Conservation (phyloP, 768 basidiomycete genomes). For the Podaxis rugospora region DNA sequence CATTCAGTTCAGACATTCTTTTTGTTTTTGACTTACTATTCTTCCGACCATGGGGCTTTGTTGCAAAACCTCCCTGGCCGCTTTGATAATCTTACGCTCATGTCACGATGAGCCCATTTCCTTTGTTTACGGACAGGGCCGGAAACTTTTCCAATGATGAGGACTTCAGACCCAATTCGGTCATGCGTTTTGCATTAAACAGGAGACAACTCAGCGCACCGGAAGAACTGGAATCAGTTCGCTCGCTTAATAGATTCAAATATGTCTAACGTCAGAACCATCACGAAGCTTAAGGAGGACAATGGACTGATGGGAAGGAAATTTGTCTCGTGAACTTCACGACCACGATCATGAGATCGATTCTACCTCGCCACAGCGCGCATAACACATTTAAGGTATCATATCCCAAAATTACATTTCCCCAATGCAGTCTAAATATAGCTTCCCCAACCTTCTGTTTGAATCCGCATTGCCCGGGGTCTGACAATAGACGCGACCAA, state of each 20-base stretch:
- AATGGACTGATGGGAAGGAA: neutral
- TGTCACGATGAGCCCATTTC: neutral
- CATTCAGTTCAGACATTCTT: neutral
- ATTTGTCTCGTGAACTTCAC: neutral
- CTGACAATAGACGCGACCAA: neutral
- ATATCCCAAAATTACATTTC: neutral
- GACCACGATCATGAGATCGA: neutral
- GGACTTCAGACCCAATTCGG: neutral
- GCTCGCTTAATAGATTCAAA: neutral
- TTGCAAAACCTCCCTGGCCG: neutral
- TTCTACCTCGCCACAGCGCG: neutral
- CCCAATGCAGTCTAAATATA: neutral
- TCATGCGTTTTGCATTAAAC: neutral
- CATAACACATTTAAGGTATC: neutral
- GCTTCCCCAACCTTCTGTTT: neutral
- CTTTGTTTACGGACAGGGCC: neutral
- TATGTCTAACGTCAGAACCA: neutral
- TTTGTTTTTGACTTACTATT: neutral
- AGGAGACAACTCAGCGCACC: neutral
- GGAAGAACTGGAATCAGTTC: neutral
- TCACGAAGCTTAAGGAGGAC: neutral
- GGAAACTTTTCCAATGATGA: neutral
- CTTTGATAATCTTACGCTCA: neutral
- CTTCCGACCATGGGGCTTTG: neutral
- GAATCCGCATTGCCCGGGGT: neutral